Percentiles rank a stretch among this genome's conserved stretches.
Conservation (phyloP, 768 basidiomycete genomes). For the Hericium rajendrae region DNA sequence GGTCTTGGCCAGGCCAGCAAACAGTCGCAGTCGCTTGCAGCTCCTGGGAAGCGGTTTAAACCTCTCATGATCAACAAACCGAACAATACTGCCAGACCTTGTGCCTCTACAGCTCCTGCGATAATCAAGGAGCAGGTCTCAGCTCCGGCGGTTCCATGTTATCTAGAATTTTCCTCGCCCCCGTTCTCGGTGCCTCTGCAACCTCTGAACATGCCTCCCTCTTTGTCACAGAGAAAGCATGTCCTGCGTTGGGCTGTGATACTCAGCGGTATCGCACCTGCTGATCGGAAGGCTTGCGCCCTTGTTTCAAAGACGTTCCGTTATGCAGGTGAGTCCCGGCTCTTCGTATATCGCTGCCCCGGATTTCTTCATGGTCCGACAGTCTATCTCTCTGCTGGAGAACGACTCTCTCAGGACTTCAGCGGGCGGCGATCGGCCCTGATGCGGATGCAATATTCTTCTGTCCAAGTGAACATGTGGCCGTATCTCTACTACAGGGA, state of each 20-base stretch:
- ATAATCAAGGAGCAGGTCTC: neutral
- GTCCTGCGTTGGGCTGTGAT: slow-evolving; percentile 44
- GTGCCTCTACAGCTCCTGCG: too few relatives aligned
- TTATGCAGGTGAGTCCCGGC: slow-evolving; percentile 43
- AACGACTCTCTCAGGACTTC: slow-evolving; percentile 37
- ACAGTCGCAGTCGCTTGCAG: neutral
- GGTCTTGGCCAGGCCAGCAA: slow-evolving; percentile 1
- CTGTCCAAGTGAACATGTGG: slow-evolving; percentile 54
- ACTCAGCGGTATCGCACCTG: slow-evolving; percentile 35
- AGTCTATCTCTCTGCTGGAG: slow-evolving; percentile 58
- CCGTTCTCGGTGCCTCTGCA: slow-evolving; percentile 20
- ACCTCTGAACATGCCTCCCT: slow-evolving; percentile 47
- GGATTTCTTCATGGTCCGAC: neutral
- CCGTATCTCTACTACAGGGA: slow-evolving; percentile 53
- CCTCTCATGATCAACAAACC: slow-evolving; percentile 17
- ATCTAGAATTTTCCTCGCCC: slow-evolving; percentile 28
- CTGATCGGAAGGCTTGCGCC: slow-evolving; percentile 36
- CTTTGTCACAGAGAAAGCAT: slow-evolving; percentile 45
- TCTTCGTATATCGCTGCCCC: neutral
- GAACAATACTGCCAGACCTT: neutral
- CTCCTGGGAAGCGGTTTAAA: slow-evolving; percentile 17
- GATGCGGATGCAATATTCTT: slow-evolving; percentile 26
- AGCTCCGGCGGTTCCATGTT: slow-evolving; percentile 2
- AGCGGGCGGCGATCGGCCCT: slow-evolving; percentile 38
- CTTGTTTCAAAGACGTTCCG: slow-evolving; percentile 52